These are phyloP conservation scores for Paxillus ammoniavirescens DNA, from an alignment of 768 basidiomycete genomes.

Conservation along the genomic window DNA sequence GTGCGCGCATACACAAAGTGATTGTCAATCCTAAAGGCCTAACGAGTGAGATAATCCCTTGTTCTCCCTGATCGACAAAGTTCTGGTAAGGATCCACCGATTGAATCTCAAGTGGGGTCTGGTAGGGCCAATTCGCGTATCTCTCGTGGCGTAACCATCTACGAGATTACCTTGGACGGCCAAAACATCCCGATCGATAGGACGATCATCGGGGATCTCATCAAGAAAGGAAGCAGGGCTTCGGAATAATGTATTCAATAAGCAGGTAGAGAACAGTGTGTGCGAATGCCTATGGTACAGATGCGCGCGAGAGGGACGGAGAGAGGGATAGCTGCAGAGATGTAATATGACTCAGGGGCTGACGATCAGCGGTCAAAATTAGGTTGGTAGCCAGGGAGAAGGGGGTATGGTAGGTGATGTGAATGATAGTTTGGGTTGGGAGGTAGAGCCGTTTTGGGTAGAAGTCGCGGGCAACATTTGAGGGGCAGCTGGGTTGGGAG, in stretches of 20 bases:
- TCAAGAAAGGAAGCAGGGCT: constrained; percentile 18
- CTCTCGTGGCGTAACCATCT: not conserved
- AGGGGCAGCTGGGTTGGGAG: constrained; percentile 17
- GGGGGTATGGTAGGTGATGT: constrained; percentile 24
- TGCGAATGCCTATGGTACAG: constrained; percentile 31
- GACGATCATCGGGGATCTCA: constrained; percentile 39
- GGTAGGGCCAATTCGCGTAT: not conserved
- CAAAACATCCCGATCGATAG: constrained; percentile 39
- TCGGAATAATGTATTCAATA: constrained; percentile 10
- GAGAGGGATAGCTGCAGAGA: constrained; percentile 2
- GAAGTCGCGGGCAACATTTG: constrained; percentile 6
- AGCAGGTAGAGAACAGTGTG: constrained; percentile 7
- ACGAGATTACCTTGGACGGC: constrained; percentile 49
- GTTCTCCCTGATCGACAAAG: constrained; percentile 18
- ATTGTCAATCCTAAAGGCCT: not conserved
- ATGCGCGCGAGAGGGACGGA: constrained; percentile 13
- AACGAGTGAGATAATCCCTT: not conserved
- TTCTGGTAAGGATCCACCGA: constrained; percentile 45
- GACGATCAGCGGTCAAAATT: constrained; percentile 7
- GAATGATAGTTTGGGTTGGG: constrained; percentile 18
- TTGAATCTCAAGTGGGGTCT: not conserved
- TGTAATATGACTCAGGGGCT: not conserved
- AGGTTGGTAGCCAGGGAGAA: constrained; percentile 18
- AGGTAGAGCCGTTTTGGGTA: constrained; percentile 15
- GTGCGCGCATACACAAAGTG: constrained; percentile 29